phyloP scores from a whole-genome alignment of 331 rosid species.

The Pyrus hybrid region DNA sequence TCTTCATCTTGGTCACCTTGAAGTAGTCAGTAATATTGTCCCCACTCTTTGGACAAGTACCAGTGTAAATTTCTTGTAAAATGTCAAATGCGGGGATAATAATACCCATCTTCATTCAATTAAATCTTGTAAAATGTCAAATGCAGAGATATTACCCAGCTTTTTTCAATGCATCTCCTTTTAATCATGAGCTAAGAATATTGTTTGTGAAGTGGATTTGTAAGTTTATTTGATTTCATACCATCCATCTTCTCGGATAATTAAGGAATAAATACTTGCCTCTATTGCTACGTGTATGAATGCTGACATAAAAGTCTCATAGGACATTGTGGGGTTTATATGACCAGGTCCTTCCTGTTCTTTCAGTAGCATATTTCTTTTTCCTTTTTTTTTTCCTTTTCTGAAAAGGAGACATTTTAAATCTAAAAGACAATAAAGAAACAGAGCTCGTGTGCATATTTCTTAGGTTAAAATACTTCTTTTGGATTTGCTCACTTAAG shows the following conservation, averaged over 20 bases:
- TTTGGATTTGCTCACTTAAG: background rate
- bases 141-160: background rate
- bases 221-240: background rate
- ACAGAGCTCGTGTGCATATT: background rate
- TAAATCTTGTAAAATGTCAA: background rate
- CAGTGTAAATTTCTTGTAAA: background rate
- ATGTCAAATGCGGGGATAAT: background rate
- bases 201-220: background rate
- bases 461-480: background rate
- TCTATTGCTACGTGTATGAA: background rate
- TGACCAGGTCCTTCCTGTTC: background rate
- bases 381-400: background rate
- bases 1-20: background rate
- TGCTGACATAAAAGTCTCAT: background rate
- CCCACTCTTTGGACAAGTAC: background rate
- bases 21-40: background rate
- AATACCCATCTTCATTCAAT: background rate
- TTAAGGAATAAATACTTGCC: background rate
- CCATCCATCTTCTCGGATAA: background rate
- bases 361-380: background rate
- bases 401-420: background rate
- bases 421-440: background rate
- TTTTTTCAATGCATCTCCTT: background rate
- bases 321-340: background rate
- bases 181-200: background rate